Base-by-base conservation (phyloP, 257 asterid genomes). In the Plantago major region DNA sequence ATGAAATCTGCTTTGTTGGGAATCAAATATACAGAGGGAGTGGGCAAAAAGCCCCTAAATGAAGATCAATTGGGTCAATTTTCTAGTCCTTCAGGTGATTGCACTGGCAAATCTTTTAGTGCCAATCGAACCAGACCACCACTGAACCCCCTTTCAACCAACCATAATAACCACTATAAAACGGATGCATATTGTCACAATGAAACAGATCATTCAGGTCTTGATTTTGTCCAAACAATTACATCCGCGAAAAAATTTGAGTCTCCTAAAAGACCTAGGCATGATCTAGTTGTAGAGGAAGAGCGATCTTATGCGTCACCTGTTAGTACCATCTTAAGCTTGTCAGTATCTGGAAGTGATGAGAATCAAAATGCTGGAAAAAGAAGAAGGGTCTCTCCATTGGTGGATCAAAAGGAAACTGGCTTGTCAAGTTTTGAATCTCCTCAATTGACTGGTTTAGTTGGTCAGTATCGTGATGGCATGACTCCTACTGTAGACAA, bases 221-320 rank as follows among this genome's bases (percentile, higher is more conserved):
- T 42, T 55, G 71, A 66, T 52, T 55, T 37, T 49, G 62, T 54
- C 69, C 71, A 28, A 58, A 62, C 69, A 57, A 62, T 56, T 55
- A 56, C 77, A 58, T 43, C 67, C 30, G 64, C 71, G 22, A 46
- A 58, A 61, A 59, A 51, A 51, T 73, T 62, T 11, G 71, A 73
- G 46, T 73, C 86, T 55, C 84, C 88, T 19, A 81, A 73, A 60
- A 71, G 81, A 74, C 70, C 82, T 45, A 72, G 74, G 76, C 37
- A 54, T 71, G 66, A 61, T 26, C 40, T 68, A 48, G 60, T 72
- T 43, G 51, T 53, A 10, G 52, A 67, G 15, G 68, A 70, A 51
- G 67, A 68, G 64, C 63, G 67, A 28, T 60, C 67, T 46, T 70
- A 46, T 33, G 17, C 58, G 43, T 70, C 79, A 4, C 78, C 78